A percentile compares a stretch with the other conserved stretches of the same genome.
These are phyloP conservation scores for Meyerozyma smithsonii DNA, from an alignment of 1,139 yeast genomes.

Conservation along the genomic window DNA sequence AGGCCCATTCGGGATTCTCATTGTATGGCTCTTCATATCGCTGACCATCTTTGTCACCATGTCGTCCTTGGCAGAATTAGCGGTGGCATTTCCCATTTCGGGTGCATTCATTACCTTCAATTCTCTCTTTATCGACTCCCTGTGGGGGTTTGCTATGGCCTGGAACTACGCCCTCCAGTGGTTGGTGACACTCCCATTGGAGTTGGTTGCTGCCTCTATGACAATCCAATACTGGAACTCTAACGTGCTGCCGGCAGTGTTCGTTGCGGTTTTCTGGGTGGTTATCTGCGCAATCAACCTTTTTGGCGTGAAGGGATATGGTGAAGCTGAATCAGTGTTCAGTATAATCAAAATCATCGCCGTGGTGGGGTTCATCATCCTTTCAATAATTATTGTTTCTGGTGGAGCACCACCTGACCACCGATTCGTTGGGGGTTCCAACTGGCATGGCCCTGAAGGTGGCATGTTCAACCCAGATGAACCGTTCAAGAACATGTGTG, in stretches of 20 bases:
- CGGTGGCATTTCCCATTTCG: conserved; percentile 35
- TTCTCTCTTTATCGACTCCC: conserved; percentile 31
- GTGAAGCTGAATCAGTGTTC: conserved; percentile 31
- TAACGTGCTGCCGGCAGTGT: conserved; percentile 24
- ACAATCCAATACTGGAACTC: conserved; percentile 29
- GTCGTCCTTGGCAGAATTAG: conserved; percentile 34
- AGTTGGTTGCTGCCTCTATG: conserved; percentile 36
- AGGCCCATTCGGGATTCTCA: conserved; percentile 33
- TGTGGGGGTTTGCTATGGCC: conserved; percentile 38
- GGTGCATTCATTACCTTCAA: conserved; percentile 38
- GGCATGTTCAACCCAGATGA: conserved; percentile 24
- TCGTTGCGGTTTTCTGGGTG: conserved; percentile 28
- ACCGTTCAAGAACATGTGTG: conserved; percentile 24
- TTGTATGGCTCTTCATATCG: conserved; percentile 31
- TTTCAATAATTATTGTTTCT: conserved; percentile 24
- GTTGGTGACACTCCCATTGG: conserved; percentile 35
- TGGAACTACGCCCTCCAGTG: conserved; percentile 41
- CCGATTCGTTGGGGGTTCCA: conserved; percentile 26
- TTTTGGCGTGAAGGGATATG: conserved; percentile 35
- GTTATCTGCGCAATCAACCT: conserved; percentile 25
- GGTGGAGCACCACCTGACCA: conserved; percentile 29
- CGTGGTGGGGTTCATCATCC: conserved; percentile 28
- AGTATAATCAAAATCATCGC: conserved; percentile 28
- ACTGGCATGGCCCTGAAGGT: conserved; percentile 30
- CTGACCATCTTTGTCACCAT: conserved; percentile 29